These are phyloP conservation scores for Puccinia sorghi DNA, from an alignment of 1,284 basidiomycete genomes.

Conservation along the genomic window DNA sequence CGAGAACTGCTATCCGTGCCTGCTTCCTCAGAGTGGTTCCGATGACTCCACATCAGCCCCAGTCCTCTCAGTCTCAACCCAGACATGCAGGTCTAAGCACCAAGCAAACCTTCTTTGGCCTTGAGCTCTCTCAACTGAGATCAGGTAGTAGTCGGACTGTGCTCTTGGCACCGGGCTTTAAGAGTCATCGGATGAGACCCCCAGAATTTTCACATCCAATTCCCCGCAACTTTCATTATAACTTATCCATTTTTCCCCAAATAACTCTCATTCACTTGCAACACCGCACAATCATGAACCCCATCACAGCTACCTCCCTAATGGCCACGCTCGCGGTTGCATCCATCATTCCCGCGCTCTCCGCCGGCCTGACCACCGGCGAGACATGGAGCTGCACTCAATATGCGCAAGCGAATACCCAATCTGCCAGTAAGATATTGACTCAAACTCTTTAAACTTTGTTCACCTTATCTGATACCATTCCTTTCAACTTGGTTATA, in stretches of 20 bases:
- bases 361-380: not conserved
- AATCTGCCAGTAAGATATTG: constrained; percentile 6
- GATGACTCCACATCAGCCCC: not conserved
- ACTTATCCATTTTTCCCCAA: not conserved
- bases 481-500: not conserved
- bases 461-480: not conserved
- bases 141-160: not conserved
- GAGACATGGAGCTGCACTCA: constrained; percentile 24
- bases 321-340: not conserved
- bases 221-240: not conserved
- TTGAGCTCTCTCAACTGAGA: not conserved
- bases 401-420: constrained; percentile 17
- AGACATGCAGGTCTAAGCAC: constrained; percentile 12
- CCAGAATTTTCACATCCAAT: not conserved
- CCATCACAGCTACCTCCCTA: not conserved
- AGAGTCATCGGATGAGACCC: not conserved
- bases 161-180: not conserved
- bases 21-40: constrained; percentile 9
- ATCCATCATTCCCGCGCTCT: not conserved
- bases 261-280: not conserved
- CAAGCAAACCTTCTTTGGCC: not conserved
- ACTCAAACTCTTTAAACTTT: not conserved
- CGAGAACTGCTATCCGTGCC: constrained; percentile 20
- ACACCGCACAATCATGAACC: not conserved
- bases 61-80: constrained; percentile 16